Evolutionary conservation across 306 rosid genomes (phyloP).

Genomic region (Lotus japonicus): DNA sequence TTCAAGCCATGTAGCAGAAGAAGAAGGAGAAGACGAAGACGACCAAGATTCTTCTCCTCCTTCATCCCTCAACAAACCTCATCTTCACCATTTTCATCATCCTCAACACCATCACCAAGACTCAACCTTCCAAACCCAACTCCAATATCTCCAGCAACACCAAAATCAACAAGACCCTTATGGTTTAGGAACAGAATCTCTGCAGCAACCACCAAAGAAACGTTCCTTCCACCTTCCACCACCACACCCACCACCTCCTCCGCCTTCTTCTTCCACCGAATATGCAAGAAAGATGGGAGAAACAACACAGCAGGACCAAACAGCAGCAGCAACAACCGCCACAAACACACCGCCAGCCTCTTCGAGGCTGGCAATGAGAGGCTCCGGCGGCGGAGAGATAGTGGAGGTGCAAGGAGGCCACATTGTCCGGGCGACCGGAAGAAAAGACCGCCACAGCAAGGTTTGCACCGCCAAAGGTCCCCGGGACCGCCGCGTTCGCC

Average conservation of each 20-base stretch:
- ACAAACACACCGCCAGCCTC: constrained; percentile 1
- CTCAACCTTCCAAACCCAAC: constrained; percentile 21
- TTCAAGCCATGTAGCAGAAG: constrained; percentile 28
- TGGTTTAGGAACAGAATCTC: constrained; percentile 20
- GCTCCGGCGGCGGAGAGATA: constrained; percentile 49
- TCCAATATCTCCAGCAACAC: constrained; percentile 13
- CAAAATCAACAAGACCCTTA: too few relatives aligned
- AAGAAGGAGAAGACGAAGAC: constrained; percentile 19
- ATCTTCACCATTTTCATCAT: too few relatives aligned
- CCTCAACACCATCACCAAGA: neutral
- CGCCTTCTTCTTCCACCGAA: constrained; percentile 37
- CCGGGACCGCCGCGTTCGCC: constrained; percentile 86
- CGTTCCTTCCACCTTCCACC: constrained; percentile 26
- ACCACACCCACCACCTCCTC: constrained; percentile 7
- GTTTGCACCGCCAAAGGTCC: constrained; percentile 95
- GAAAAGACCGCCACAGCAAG: constrained; percentile 96
- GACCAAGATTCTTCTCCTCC: constrained; percentile 21
- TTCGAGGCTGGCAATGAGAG: constrained; percentile 40
- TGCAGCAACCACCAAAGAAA: constrained; percentile 24
- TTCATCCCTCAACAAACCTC: neutral
- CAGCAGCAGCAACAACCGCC: constrained; percentile 1
- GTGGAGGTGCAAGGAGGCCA: constrained; percentile 92
- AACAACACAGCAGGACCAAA: constrained; percentile 3
- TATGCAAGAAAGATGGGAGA: constrained; percentile 74
- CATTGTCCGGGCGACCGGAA: constrained; percentile 79